Percentiles rank a stretch among this genome's conserved stretches.
Conservation (phyloP, 257 asterid genomes). For the Haberlea rhodopensis region DNA sequence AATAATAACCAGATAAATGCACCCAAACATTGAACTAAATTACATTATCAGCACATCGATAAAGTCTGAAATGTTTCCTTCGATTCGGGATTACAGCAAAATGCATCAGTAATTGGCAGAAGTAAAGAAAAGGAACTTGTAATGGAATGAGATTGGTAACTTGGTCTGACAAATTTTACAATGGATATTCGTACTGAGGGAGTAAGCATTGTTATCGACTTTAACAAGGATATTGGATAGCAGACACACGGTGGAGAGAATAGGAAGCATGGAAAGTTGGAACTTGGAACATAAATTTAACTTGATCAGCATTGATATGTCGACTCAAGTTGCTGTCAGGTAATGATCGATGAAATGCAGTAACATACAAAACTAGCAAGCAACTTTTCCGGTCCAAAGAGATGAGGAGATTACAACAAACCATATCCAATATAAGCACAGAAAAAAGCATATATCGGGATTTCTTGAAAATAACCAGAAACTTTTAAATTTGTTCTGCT, state of each 20-base stretch:
- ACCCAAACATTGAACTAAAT: not conserved
- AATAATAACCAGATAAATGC: too few relatives aligned
- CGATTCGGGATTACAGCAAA: not conserved
- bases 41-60: not conserved
- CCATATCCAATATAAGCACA: constrained; percentile 13
- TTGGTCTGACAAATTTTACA: not conserved
- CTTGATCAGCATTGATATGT: too few relatives aligned
- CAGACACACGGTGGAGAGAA: not conserved
- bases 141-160: not conserved
- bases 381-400: not conserved
- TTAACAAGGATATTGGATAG: not conserved
- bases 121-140: not conserved
- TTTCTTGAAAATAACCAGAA: constrained; percentile 7
- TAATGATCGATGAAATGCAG: not conserved
- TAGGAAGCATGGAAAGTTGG: not conserved
- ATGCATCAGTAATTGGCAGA: not conserved
- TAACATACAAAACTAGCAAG: not conserved
- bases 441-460: constrained; percentile 12
- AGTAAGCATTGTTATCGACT: not conserved
- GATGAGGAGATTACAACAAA: not conserved
- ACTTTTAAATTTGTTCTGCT: constrained; percentile 11
- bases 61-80: not conserved
- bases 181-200: not conserved
- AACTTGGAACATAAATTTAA: too few relatives aligned
- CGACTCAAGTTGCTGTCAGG: not conserved